Evolutionary conservation across 2,329 filamentous ascomycete species (phyloP).

Genomic region (Raffaelea arxii): DNA sequence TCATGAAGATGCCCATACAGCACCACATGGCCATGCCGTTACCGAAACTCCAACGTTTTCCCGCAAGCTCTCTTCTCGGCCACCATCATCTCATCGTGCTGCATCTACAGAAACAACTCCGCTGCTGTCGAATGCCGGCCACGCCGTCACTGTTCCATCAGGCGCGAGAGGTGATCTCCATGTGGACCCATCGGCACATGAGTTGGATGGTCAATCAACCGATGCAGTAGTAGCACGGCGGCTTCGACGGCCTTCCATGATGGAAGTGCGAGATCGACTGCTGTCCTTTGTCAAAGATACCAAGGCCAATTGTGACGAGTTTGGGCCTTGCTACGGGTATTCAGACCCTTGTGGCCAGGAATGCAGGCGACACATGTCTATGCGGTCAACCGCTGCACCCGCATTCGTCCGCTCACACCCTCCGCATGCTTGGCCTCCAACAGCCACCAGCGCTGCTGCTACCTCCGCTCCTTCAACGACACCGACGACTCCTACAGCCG

Average conservation of each 20-base stretch:
- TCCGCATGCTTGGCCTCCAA: neutral
- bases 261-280: slow-evolving; percentile 44
- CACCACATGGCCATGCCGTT: neutral
- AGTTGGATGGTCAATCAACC: no score
- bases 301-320: slow-evolving; percentile 52
- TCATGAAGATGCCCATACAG: neutral
- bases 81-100: neutral
- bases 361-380: slow-evolving; percentile 48
- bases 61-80: neutral
- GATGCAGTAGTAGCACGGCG: no score
- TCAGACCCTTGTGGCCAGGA: slow-evolving; percentile 56
- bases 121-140: slow-evolving; percentile 27
- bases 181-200: slow-evolving; percentile 19
- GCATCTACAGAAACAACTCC: slow-evolving; percentile 36
- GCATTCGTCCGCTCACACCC: slow-evolving; percentile 16
- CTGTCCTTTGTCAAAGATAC: slow-evolving; percentile 57
- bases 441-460: slow-evolving; percentile 12
- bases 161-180: no score
- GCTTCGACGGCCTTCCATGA: slow-evolving; percentile 42
- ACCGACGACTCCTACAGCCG: neutral
- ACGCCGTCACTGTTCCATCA: no score
- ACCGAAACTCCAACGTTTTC: slow-evolving; percentile 2
- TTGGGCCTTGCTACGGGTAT: slow-evolving; percentile 53
- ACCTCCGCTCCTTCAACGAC: neutral
- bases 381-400: slow-evolving; percentile 6